These are phyloP conservation scores for Talaromyces piceae DNA, from an alignment of 2,329 filamentous ascomycete species.

Conservation along the genomic window DNA sequence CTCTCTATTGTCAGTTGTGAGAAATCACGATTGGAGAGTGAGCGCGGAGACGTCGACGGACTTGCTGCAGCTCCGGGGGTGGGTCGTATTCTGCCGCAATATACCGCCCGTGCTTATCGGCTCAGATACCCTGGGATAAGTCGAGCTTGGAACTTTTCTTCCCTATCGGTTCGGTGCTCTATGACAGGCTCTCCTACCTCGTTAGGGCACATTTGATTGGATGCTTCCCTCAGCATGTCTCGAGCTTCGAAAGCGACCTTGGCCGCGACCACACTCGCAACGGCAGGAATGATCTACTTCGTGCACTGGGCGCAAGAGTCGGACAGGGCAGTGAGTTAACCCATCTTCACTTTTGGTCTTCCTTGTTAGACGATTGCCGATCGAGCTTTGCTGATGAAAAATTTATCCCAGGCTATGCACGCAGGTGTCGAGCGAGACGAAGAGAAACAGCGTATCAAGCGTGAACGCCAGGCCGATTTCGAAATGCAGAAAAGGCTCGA, in stretches of 20 bases:
- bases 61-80: neutral
- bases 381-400: conserved; percentile 7
- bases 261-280: conserved; percentile 65
- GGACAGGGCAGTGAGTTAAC: conserved; percentile 65
- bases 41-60: conserved; percentile 4
- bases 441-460: conserved; percentile 85
- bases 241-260: conserved; percentile 82
- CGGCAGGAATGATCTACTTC: conserved; percentile 67
- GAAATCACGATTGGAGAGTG: conserved; percentile 1
- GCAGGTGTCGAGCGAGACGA: conserved; percentile 88
- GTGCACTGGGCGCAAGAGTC: conserved; percentile 84
- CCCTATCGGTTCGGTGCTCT: neutral
- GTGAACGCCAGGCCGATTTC: conserved; percentile 87
- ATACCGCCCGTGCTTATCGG: conserved; percentile 19
- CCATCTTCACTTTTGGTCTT: neutral
- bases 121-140: neutral
- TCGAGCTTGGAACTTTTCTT: neutral
- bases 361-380: no score
- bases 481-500: conserved; percentile 82
- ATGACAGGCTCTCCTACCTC: neutral
- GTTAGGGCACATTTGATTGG: neutral
- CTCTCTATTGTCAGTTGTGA: conserved; percentile 4
- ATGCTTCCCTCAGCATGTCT: conserved; percentile 59
- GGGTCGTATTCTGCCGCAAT: conserved; percentile 21
- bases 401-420: conserved; percentile 67